Base-by-base conservation (phyloP, 805 yeast species). In the Saturnispora saitoi region DNA sequence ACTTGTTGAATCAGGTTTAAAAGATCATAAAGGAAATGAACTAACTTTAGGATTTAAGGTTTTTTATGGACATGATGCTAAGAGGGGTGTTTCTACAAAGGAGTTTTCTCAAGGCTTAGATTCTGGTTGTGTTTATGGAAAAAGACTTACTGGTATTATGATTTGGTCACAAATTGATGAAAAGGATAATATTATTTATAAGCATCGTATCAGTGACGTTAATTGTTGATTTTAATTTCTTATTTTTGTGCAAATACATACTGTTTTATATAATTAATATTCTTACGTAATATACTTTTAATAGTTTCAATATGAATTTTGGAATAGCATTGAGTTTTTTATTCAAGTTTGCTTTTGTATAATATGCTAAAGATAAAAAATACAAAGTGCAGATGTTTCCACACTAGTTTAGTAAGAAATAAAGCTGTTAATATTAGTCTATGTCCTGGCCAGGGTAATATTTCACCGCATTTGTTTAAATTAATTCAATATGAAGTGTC, bases 31-130 rank as follows among this genome's bases (percentile, higher is more conserved):
- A 4, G 51, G 39, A 4, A 29, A 53, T 7, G 49, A 46, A 4
- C 45, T 59, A 1, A 56, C 61, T 0, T 29, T 60, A 28, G 68
- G 66, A 3, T 53, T 56, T 3, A 65, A 73, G 20, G 88, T 86
- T 3, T 79, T 78, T 57, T 90, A 90, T 61, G 98, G 97, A 1
- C 98, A 90, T 60, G 95, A 87, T 60, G 95, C 97, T 3, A 71
- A 78, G 48, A 69, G 81, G 48, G 96, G 96, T 1, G 73, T 89
- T 44, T 78, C 76, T 48, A 54, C 81, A 44, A 75, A 75, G 54
- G 74, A 76, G 52, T 87, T 71, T 63, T 72, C 95, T 3, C 78
- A 77, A 57, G 98, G 97, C 0, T 67, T 90, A 36, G 98, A 91
- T 60, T 70, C 86, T 10, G 86, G 86, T 1, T 90, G 97, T 70